Evolutionary conservation across 495 filamentous ascomycete species (phyloP).

Genomic region (Penicillium bovifimosum): DNA sequence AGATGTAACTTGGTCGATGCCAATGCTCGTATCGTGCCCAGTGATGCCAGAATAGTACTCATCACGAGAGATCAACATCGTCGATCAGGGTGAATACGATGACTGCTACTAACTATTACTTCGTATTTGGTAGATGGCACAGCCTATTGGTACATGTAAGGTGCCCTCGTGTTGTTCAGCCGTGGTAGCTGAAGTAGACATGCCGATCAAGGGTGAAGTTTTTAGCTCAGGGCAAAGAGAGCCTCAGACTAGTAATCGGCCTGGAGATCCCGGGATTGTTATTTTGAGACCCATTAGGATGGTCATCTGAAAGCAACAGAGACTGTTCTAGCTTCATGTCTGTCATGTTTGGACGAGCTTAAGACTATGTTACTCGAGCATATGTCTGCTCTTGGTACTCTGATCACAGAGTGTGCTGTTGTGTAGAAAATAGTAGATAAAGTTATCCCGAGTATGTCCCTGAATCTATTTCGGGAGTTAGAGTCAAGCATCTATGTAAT

Average conservation of each 20-base stretch:
- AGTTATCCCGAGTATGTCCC: too few species aligned
- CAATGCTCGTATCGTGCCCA: conserved; percentile 2
- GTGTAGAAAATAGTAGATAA: too few species aligned
- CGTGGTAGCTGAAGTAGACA: neutral
- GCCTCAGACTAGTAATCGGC: neutral
- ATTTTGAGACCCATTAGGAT: neutral
- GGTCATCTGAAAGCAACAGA: neutral
- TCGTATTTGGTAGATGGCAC: neutral
- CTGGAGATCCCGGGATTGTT: neutral
- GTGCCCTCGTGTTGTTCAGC: neutral
- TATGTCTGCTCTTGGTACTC: too few species aligned
- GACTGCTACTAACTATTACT: neutral
- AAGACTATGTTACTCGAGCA: too few species aligned
- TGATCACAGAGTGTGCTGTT: too few species aligned
- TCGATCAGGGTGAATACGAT: conserved; percentile 3
- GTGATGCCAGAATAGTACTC: neutral
- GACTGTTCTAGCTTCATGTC: neutral
- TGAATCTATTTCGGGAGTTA: too few species aligned
- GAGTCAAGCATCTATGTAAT: too few species aligned
- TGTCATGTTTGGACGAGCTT: too few species aligned
- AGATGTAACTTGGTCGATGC: conserved; percentile 2
- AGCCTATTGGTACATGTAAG: neutral
- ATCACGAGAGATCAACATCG: conserved; percentile 2
- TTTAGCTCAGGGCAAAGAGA: neutral
- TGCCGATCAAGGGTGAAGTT: neutral